Evolutionary conservation across 805 yeast genomes (phyloP).

Genomic region (Lachancea nothofagi): DNA sequence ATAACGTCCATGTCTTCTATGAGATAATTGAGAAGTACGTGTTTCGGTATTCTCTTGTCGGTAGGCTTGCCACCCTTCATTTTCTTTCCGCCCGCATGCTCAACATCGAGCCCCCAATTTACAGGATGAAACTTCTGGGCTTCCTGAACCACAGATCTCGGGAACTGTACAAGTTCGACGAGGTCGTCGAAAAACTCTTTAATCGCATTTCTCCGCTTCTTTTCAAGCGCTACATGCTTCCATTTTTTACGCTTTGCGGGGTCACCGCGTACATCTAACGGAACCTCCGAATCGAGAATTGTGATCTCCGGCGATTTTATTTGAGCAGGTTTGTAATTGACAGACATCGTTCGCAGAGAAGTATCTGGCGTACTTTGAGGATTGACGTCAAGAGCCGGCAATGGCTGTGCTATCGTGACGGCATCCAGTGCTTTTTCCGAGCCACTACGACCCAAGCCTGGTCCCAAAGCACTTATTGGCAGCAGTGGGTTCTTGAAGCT

Average conservation of each 20-base stretch:
- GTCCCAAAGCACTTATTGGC: too few relatives aligned
- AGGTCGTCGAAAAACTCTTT: constrained; percentile 28
- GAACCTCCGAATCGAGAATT: constrained; percentile 21
- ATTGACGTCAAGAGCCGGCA: too few relatives aligned
- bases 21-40: constrained; percentile 25
- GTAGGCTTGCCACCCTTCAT: constrained; percentile 8
- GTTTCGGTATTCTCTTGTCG: constrained; percentile 31
- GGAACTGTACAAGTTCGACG: constrained; percentile 20
- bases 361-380: too few relatives aligned
- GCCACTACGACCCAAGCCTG: too few relatives aligned
- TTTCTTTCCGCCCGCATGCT: constrained; percentile 4
- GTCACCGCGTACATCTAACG: constrained; percentile 19
- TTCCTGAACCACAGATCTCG: constrained; percentile 10
- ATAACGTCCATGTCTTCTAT: constrained; percentile 30
- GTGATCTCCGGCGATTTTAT: constrained; percentile 24
- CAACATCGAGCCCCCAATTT: not conserved
- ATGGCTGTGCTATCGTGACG: too few relatives aligned
- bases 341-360: too few relatives aligned
- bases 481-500: too few relatives aligned
- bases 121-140: constrained; percentile 1
- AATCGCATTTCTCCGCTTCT: constrained; percentile 27
- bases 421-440: too few relatives aligned
- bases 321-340: constrained; percentile 5
- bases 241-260: constrained; percentile 24
- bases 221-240: constrained; percentile 33